A percentile compares a stretch with the other conserved stretches of the same genome.
Conservation (phyloP, 495 filamentous ascomycete genomes). For the Annulohypoxylon moriforme region DNA sequence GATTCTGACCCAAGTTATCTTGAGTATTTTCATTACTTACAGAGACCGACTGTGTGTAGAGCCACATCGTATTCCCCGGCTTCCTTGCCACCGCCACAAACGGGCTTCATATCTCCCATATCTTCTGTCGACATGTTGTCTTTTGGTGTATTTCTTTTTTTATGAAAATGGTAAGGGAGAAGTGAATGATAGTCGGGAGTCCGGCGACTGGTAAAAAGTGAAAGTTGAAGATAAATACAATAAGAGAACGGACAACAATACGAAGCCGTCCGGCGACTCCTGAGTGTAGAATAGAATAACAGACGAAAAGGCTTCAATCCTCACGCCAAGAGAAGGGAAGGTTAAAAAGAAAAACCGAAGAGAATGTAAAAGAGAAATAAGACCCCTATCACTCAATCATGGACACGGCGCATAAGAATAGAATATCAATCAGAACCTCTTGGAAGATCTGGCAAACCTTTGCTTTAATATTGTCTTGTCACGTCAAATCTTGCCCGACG, state of each 20-base stretch:
- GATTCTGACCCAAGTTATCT: not conserved
- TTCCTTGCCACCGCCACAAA: conserved; percentile 56
- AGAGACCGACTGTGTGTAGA: conserved; percentile 60
- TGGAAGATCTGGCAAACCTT: conserved; percentile 38
- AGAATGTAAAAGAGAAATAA: conserved; percentile 34
- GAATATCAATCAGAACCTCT: conserved; percentile 47
- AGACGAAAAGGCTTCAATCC: conserved; percentile 48
- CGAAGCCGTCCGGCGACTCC: conserved; percentile 49
- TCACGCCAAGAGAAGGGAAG: conserved; percentile 45
- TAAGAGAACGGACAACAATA: conserved; percentile 34
- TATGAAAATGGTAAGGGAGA: conserved; percentile 20
- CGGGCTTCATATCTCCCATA: conserved; percentile 53
- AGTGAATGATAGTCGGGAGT: conserved; percentile 16
- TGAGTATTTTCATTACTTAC: conserved; percentile 51
- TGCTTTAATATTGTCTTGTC: conserved; percentile 43
- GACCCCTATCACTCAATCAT: conserved; percentile 36
- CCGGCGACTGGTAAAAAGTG: conserved; percentile 31
- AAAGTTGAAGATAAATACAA: conserved; percentile 13
- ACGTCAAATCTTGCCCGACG: conserved; percentile 32
- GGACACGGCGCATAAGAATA: conserved; percentile 28
- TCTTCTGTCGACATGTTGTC: conserved; percentile 31
- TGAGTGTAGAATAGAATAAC: conserved; percentile 38
- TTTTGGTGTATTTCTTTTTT: not conserved
- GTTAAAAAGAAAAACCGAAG: conserved; percentile 32
- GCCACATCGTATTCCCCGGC: conserved; percentile 61